Evolutionary conservation across 2,329 filamentous ascomycete species (phyloP).

Genomic region (Karstenula rhodostoma): DNA sequence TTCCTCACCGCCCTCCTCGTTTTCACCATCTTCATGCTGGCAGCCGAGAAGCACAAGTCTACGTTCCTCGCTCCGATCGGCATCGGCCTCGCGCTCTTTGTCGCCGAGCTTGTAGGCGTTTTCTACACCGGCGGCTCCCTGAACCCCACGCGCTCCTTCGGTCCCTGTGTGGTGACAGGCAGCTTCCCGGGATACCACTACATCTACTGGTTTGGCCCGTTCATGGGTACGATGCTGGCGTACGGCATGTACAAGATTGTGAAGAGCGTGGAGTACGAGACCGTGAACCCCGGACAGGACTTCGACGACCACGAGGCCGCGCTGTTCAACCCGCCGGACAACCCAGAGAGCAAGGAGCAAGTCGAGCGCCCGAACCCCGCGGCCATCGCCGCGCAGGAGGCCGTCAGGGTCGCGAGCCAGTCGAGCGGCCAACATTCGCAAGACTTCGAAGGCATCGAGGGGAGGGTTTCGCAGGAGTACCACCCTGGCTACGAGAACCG

Average conservation of each 20-base stretch:
- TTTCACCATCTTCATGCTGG: constrained; percentile 65
- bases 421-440: constrained; percentile 4
- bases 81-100: constrained; percentile 75
- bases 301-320: constrained; percentile 49
- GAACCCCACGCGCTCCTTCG: constrained; percentile 53
- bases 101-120: constrained; percentile 61
- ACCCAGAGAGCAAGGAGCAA: constrained; percentile 34
- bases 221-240: constrained; percentile 48
- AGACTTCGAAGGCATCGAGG: constrained; percentile 21
- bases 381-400: constrained; percentile 35
- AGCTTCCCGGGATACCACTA: constrained; percentile 52
- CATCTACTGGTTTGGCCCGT: constrained; percentile 53
- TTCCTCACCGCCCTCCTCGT: constrained; percentile 51
- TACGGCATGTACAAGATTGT: constrained; percentile 51
- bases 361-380: constrained; percentile 44
- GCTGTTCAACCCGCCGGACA: constrained; percentile 39
- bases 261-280: constrained; percentile 52
- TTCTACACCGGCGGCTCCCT: constrained; percentile 55
- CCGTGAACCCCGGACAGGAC: constrained; percentile 52
- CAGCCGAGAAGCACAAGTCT: constrained; percentile 75
- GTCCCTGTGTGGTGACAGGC: constrained; percentile 50
- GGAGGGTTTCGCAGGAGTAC: constrained; percentile 14
- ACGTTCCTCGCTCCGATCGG: constrained; percentile 76
- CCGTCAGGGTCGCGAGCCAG: constrained; percentile 25
- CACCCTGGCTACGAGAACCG: not conserved